These are phyloP conservation scores for Schoenoplectus triqueter DNA, from an alignment of 202 grass and related monocot species.

Conservation along the genomic window DNA sequence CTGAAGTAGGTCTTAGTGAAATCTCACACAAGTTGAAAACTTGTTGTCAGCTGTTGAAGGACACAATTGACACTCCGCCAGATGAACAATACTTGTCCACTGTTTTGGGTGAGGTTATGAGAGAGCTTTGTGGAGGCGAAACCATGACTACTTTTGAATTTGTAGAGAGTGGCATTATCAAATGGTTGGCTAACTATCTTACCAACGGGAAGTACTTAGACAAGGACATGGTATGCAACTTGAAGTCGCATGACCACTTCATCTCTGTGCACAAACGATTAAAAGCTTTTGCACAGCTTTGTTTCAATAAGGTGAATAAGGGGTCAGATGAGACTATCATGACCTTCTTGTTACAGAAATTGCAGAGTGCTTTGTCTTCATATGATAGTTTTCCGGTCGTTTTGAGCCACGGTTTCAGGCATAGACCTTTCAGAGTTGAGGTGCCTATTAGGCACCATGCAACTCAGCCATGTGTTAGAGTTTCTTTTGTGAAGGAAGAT, in stretches of 20 bases:
- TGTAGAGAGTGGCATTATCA: conserved; percentile 87
- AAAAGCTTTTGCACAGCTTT: conserved; percentile 74
- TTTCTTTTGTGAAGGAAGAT: conserved; percentile 84
- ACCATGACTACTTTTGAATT: conserved; percentile 99
- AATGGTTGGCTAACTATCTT: conserved; percentile 83
- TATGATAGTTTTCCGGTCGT: conserved; percentile 95
- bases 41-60: conserved; percentile 81
- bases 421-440: conserved; percentile 65
- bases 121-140: conserved; percentile 81
- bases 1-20: conserved; percentile 71
- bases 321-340: conserved; percentile 62
- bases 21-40: conserved; percentile 83
- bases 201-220: conserved; percentile 73
- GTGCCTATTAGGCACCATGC: conserved; percentile 68
- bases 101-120: conserved; percentile 89
- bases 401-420: conserved; percentile 76
- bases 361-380: conserved; percentile 94
- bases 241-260: conserved; percentile 46
- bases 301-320: conserved; percentile 60
- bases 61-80: conserved; percentile 54
- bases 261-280: conserved; percentile 81
- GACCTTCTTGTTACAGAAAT: conserved; percentile 73
- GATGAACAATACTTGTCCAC: conserved; percentile 74
- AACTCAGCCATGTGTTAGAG: conserved; percentile 72
- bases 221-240: conserved; percentile 38